A percentile compares a stretch with the other conserved stretches of the same genome.
Conservation (phyloP, 2,329 filamentous ascomycete genomes). For the Fusarium neocosmosporiellum region DNA sequence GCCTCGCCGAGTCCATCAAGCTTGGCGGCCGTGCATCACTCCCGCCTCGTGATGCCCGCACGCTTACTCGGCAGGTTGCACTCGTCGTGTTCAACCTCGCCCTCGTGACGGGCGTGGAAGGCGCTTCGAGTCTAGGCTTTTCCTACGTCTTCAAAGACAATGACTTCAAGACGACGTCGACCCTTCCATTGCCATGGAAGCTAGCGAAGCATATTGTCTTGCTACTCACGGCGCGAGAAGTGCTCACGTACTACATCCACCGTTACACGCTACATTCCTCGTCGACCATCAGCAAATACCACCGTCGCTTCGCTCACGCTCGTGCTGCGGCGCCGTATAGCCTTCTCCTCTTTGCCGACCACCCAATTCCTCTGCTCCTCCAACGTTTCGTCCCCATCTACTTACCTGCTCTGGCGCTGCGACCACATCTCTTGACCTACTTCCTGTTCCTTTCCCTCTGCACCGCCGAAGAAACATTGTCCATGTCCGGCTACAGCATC, state of each 20-base stretch:
- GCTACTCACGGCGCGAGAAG: conserved; percentile 61
- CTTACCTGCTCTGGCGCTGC: conserved; percentile 71
- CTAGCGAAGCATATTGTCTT: conserved; percentile 60
- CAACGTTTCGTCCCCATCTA: conserved; percentile 74
- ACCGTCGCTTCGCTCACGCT: conserved; percentile 62
- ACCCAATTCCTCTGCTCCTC: conserved; percentile 73
- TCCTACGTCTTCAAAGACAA: conserved; percentile 49
- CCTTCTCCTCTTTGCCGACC: conserved; percentile 73
- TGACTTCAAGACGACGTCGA: conserved; percentile 60
- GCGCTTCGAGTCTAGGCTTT: conserved; percentile 53
- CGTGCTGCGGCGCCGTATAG: conserved; percentile 68
- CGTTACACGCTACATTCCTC: conserved; percentile 73
- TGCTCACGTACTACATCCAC: conserved; percentile 80
- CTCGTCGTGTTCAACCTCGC: conserved; percentile 60
- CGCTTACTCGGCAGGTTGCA: conserved; percentile 50
- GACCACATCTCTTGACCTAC: conserved; percentile 79
- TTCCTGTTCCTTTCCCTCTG: conserved; percentile 71
- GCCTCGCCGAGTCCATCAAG: conserved; percentile 76
- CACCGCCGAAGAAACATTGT: conserved; percentile 74
- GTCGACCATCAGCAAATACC: conserved; percentile 53
- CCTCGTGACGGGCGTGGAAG: conserved; percentile 58
- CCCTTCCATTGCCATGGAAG: conserved; percentile 65
- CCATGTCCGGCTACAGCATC: conserved; percentile 75
- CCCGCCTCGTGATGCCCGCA: conserved; percentile 56
- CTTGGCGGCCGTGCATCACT: conserved; percentile 66